Base-by-base conservation (phyloP, 1,284 basidiomycete species). In the Ceratobasidium sp. region DNA sequence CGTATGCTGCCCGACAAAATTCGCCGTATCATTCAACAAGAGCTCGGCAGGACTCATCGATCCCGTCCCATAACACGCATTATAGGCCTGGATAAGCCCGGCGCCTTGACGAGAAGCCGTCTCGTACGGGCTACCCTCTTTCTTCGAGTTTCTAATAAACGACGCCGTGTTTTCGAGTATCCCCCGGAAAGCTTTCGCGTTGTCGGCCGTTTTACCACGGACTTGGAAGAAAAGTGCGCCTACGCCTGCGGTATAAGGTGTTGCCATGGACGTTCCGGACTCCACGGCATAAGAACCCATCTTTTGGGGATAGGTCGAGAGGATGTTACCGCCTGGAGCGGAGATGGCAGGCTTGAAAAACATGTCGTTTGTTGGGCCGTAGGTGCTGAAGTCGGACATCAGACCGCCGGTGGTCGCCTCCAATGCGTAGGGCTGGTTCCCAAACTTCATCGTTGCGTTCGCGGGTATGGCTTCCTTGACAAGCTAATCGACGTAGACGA, bases 81-180 rank as follows among this genome's bases (percentile, higher is more conserved):
- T 87, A 84, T 88, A 91, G 13, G 90, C 89, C 81, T 94, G 87
- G 77, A 94, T 86, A 69, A 93, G 83, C 28, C 93, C 93, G 26
- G 91, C 88, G 53, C 94, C 94, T 81, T 91, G 90, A 75, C 90
- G 89, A 1, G 90, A 89, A 9, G 90, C 87, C 10, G 91, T 92
- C 28, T 88, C 88, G 23, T 87, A 87, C 58, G 87, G 87, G 61
- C 88, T 89, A 3, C 87, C 84, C 0, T 85, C 82, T 7, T 93
- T 84, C 6, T 86, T 84, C 53, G 86, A 83, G 26, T 9, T 44
- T 4, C 26, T 13, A 23, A 49, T 42, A 44, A 12, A 23, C 10
- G 26, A 44, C 12, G 91, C 89, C 0, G 92, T 92, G 15, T 88
- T 89, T 84, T 93, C 87, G 80, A 94, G 89, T 13, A 93, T 80